Evolutionary conservation across 2,329 filamentous ascomycete species (phyloP), one percentile per base, ranked within the genome.

Genomic region (Penicillium sp.): DNA sequence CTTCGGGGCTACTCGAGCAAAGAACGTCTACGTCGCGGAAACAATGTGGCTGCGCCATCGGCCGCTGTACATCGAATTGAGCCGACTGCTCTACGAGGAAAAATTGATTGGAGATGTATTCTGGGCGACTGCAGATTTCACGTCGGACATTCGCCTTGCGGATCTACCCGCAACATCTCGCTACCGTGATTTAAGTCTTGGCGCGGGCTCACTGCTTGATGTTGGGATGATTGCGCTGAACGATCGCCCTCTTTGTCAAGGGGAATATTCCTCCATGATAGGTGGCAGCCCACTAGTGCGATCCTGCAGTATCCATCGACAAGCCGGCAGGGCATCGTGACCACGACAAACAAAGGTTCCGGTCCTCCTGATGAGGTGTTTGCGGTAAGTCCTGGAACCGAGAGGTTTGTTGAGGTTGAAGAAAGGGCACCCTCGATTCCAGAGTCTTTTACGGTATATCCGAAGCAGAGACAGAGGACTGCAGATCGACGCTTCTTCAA

Each of bases 1-100:
- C 27, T 82, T 83, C 63, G 67, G 67, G 31, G 68, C 71, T 18
- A 74, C 76, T 1, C 47, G 54, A 3, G 66, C 72, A 9, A 69
- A 70, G 14, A 72, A 75, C 0, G 79, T 80, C 0, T 74, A 85
- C 2, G 67, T 84, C 6, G 73, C 85, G 11, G 84, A 86, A 69
- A 83, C 83, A 35, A 63, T 63, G 59, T 61, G 61, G 59, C 50
- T 60, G 16, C 59, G 56, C 31, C 59, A 61, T 31, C 54, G 56
- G 16, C 61, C 61, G 6, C 22, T 63, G 13, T 43, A 37, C 18
- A 16, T 18, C 11, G 54, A 62, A 11, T 40, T 63, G 4, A 19
- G 36, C n/a, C 43, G 51, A n/a, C 36, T 61, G 1, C 33, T 63
- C 14, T 50, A 61, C 37, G 50, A 56, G 41, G 47, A 59, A 19